These are phyloP conservation scores for Halophytophthora batemanensis DNA, from an alignment of 352 stramenopile species.

Conservation along the genomic window DNA sequence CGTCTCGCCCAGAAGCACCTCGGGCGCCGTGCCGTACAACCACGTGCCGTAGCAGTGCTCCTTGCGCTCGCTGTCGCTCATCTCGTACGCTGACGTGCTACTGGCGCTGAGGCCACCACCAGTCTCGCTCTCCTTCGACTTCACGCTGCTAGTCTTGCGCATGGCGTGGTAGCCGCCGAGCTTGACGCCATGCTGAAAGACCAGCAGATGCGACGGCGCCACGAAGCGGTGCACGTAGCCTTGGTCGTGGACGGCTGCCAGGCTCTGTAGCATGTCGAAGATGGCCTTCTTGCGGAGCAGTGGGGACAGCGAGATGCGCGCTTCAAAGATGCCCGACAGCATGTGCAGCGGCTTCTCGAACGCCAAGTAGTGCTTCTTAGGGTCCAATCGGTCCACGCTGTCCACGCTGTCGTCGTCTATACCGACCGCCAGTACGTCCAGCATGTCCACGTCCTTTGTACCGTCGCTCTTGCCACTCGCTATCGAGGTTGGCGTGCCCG, in stretches of 20 bases:
- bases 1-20: slow-evolving; percentile 68
- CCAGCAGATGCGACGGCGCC: slow-evolving; percentile 63
- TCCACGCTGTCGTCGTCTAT: slow-evolving; percentile 34
- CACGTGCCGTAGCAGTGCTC: slow-evolving; percentile 66
- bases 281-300: slow-evolving; percentile 62
- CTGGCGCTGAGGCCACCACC: slow-evolving; percentile 2
- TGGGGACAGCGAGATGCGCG: slow-evolving; percentile 39
- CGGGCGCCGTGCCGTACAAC: slow-evolving; percentile 61
- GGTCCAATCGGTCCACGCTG: slow-evolving; percentile 33
- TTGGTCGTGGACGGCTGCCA: slow-evolving; percentile 64
- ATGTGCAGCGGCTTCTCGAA: slow-evolving; percentile 81
- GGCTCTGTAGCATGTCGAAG: slow-evolving; percentile 62
- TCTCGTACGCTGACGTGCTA: slow-evolving; percentile 37
- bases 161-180: slow-evolving; percentile 72
- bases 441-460: slow-evolving; percentile 26
- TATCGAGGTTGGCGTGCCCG: slow-evolving; percentile 7
- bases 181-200: slow-evolving; percentile 64
- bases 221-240: slow-evolving; percentile 79
- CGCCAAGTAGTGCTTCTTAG: slow-evolving; percentile 63
- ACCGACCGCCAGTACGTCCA: slow-evolving; percentile 30
- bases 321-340: slow-evolving; percentile 71
- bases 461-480: neutral
- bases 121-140: slow-evolving; percentile 31
- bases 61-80: slow-evolving; percentile 79
- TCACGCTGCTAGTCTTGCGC: slow-evolving; percentile 40